These are phyloP conservation scores for Trametes sanguinea DNA, from an alignment of 768 basidiomycete genomes.

Conservation along the genomic window DNA sequence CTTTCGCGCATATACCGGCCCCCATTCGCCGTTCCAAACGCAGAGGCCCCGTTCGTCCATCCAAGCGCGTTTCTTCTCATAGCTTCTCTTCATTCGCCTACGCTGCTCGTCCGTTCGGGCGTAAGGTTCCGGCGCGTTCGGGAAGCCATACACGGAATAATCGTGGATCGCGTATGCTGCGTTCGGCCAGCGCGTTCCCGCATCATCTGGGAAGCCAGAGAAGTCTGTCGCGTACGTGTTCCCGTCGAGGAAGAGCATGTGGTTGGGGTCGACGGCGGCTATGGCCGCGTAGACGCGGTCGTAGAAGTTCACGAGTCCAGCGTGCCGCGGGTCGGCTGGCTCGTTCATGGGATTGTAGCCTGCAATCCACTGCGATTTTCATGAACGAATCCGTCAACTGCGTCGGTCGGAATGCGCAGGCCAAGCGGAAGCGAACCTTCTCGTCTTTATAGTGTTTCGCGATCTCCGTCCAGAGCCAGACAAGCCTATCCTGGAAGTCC, in stretches of 20 bases:
- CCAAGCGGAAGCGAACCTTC: conserved; percentile 7
- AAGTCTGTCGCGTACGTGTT: conserved; percentile 84
- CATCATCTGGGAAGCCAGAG: conserved; percentile 64
- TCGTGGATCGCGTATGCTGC: conserved; percentile 82
- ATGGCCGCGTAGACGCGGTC: conserved; percentile 68
- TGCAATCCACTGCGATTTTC: conserved; percentile 61
- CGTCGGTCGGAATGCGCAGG: not conserved
- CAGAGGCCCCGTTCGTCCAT: conserved; percentile 68
- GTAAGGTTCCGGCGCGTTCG: conserved; percentile 57
- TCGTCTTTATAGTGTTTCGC: conserved; percentile 76
- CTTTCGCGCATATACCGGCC: conserved; percentile 77
- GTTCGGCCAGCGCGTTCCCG: conserved; percentile 63
- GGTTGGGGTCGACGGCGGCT: conserved; percentile 64
- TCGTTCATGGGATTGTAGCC: conserved; percentile 89
- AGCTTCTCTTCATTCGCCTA: conserved; percentile 53
- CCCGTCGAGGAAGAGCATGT: conserved; percentile 78
- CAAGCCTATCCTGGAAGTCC: conserved; percentile 76
- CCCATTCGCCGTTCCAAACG: conserved; percentile 85
- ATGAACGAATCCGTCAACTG: not conserved
- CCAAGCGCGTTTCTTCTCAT: conserved; percentile 77
- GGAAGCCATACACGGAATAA: conserved; percentile 76
- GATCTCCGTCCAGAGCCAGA: conserved; percentile 77
- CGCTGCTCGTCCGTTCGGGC: conserved; percentile 55
- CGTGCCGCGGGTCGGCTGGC: conserved; percentile 70
- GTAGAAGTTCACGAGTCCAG: conserved; percentile 66